Evolutionary conservation across 176 grass and related monocot genomes (phyloP).

Genomic region (Carex littledalei): DNA sequence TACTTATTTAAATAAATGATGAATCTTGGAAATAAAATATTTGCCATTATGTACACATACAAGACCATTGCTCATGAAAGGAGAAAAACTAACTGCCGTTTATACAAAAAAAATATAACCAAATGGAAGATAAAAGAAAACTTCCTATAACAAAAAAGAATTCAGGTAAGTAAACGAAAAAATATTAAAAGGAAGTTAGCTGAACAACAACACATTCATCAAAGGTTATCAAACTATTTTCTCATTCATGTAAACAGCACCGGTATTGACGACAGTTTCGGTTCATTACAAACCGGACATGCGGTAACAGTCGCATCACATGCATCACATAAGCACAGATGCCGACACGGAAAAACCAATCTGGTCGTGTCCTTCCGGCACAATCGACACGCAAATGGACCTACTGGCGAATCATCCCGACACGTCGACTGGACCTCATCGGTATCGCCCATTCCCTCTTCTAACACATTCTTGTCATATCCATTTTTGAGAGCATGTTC

Average conservation of each 20-base stretch:
- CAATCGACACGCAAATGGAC: neutral
- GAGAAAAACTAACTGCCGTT: neutral
- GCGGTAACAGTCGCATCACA: neutral
- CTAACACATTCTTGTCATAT: neutral
- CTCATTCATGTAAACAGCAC: neutral
- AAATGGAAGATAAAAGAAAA: neutral
- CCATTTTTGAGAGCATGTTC: conserved; percentile 2
- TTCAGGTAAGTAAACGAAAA: neutral
- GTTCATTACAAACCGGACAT: neutral
- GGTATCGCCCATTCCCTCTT: conserved; percentile 6
- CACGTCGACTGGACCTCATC: conserved; percentile 10
- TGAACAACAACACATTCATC: neutral
- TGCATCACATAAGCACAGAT: conserved; percentile 11
- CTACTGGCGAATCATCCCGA: neutral
- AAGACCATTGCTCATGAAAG: neutral
- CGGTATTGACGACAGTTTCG: conserved; percentile 3
- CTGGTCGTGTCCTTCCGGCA: neutral
- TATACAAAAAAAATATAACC: neutral
- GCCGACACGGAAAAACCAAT: conserved; percentile 11
- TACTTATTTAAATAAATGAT: no score
- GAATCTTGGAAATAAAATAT: neutral
- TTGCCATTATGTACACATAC: neutral
- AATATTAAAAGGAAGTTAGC: neutral
- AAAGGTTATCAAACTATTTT: neutral
- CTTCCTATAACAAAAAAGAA: neutral